phyloP scores from a whole-genome alignment of 176 grass and related monocot genomes.

The Raddia guianensis region DNA sequence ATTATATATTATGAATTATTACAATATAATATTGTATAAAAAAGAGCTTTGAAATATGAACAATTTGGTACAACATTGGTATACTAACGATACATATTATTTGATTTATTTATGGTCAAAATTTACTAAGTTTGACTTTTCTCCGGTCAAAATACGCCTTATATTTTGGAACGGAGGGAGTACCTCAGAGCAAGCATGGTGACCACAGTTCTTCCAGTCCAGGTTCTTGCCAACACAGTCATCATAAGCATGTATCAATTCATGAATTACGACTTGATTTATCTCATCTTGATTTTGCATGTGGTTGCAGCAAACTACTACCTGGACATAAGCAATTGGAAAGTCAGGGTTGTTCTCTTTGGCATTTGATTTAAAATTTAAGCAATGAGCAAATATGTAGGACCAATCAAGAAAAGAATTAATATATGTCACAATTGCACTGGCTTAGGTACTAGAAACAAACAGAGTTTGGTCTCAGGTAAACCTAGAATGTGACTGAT shows the following conservation, averaged over 20 bases:
- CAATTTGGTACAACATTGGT: too few species aligned
- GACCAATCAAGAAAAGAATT: not conserved
- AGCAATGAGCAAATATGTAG: not conserved
- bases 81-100: too few species aligned
- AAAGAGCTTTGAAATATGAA: too few species aligned
- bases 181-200: slow-evolving; percentile 98
- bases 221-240: slow-evolving; percentile 84
- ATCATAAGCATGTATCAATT: slow-evolving; percentile 94
- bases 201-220: slow-evolving; percentile 86
- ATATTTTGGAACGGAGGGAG: too few species aligned
- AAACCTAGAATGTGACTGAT: not conserved
- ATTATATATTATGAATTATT: too few species aligned
- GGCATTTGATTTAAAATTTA: slow-evolving; percentile 13
- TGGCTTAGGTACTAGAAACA: not conserved
- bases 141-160: too few species aligned
- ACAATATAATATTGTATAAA: too few species aligned
- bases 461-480: not conserved
- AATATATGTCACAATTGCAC: not conserved
- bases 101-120: too few species aligned
- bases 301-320: slow-evolving; percentile 84
- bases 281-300: slow-evolving; percentile 68
- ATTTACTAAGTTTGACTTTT: too few species aligned
- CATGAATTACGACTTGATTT: slow-evolving; percentile 80
- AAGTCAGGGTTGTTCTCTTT: slow-evolving; percentile 15
- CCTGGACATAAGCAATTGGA: slow-evolving; percentile 47